Evolutionary conservation across 345 rosid species (phyloP).

Genomic region (Limnanthes douglasii): DNA sequence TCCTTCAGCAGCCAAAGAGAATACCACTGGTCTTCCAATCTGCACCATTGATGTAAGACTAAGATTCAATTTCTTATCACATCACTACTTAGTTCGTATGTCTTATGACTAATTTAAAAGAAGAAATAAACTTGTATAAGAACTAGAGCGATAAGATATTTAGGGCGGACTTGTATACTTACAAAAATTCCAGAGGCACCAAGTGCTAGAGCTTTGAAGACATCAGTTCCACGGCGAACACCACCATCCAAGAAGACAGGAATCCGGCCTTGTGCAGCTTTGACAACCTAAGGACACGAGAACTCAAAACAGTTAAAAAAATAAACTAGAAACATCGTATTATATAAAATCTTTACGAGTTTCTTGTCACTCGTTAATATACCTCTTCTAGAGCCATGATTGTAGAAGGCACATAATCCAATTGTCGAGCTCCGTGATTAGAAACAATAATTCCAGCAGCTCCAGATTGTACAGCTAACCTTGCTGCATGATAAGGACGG

Average conservation of each 20-base stretch:
- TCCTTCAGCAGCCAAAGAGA: slow-evolving; percentile 78
- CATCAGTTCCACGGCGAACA: slow-evolving; percentile 91
- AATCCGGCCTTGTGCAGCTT: slow-evolving; percentile 69
- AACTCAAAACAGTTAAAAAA: neutral
- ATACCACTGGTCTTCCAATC: slow-evolving; percentile 92
- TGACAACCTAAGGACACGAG: slow-evolving; percentile 40
- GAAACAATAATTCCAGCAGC: slow-evolving; percentile 90
- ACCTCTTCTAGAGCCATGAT: slow-evolving; percentile 92
- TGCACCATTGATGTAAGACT: slow-evolving; percentile 12
- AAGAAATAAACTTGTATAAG: too few relatives aligned
- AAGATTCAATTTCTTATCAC: too few relatives aligned
- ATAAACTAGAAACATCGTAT: neutral
- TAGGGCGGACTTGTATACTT: slow-evolving; percentile 11
- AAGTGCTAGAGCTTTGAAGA: slow-evolving; percentile 83
- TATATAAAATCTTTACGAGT: too few relatives aligned
- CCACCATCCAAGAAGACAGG: slow-evolving; percentile 95
- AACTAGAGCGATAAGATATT: too few relatives aligned
- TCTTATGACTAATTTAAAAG: too few relatives aligned
- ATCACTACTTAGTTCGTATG: too few relatives aligned
- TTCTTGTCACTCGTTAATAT: neutral
- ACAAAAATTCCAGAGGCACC: slow-evolving; percentile 94
- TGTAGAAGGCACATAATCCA: slow-evolving; percentile 69
- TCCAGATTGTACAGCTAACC: slow-evolving; percentile 51
- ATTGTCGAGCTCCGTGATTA: slow-evolving; percentile 92
- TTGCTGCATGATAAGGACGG: slow-evolving; percentile 30